Conservation (phyloP, 306 rosid species). For the Fragaria vesca region DNA sequence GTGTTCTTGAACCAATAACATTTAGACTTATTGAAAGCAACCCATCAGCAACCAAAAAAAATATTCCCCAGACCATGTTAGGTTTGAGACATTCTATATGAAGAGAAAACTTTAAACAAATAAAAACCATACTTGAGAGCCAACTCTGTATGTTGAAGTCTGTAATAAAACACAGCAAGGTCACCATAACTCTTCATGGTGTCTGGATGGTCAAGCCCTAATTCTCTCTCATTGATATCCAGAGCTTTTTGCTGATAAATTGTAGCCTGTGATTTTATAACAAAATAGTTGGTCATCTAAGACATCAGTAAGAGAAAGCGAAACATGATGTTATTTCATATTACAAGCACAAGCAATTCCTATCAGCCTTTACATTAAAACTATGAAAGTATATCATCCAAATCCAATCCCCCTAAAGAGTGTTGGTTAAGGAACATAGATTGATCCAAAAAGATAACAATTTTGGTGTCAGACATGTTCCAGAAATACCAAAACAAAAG, state of each 20-base stretch:
- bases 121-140: constrained; percentile 80
- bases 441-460: constrained; percentile 2
- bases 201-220: constrained; percentile 99
- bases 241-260: constrained; percentile 96
- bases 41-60: not conserved
- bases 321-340: not conserved
- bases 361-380: not conserved
- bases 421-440: not conserved
- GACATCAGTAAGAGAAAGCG: constrained; percentile 12
- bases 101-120: constrained; percentile 16
- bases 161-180: constrained; percentile 97
- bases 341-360: not conserved
- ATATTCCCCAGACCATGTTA: not conserved
- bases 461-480: constrained; percentile 9
- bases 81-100: not conserved
- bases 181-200: constrained; percentile 99
- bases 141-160: constrained; percentile 97
- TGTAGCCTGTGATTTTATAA: constrained; percentile 70
- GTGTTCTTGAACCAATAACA: not conserved
- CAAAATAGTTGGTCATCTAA: constrained; percentile 26
- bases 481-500: constrained; percentile 32
- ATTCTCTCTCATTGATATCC: constrained; percentile 96
- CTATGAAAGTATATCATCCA: not conserved
- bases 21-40: not conserved
- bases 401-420: not conserved